Conservation (phyloP, 495 filamentous ascomycete species). For the Penicillium bialowiezense region DNA sequence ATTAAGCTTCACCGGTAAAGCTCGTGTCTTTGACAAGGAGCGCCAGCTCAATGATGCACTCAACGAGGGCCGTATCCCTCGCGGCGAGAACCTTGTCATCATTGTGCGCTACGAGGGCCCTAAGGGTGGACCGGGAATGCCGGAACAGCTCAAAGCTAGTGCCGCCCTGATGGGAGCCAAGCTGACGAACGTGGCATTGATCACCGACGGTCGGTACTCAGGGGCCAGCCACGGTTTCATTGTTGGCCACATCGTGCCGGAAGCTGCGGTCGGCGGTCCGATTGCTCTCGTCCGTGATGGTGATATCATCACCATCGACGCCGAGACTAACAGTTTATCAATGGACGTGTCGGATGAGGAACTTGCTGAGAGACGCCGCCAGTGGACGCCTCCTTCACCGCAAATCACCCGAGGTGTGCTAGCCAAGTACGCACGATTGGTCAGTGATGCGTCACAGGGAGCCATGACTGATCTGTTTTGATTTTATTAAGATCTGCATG, state of each 20-base stretch:
- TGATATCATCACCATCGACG: slow-evolving; percentile 84
- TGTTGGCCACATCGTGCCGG: slow-evolving; percentile 90
- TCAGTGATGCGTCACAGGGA: slow-evolving; percentile 71
- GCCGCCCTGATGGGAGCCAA: slow-evolving; percentile 93
- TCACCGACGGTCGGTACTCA: slow-evolving; percentile 90
- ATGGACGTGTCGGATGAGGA: slow-evolving; percentile 77
- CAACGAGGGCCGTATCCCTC: slow-evolving; percentile 66
- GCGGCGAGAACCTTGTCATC: slow-evolving; percentile 80
- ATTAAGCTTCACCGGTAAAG: slow-evolving; percentile 73
- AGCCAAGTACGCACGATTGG: slow-evolving; percentile 82
- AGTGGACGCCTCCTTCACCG: slow-evolving; percentile 71
- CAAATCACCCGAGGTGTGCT: slow-evolving; percentile 81
- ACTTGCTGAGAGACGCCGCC: slow-evolving; percentile 59
- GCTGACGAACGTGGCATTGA: slow-evolving; percentile 82
- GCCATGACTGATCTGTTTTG: slow-evolving; percentile 55
- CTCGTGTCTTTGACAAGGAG: slow-evolving; percentile 91
- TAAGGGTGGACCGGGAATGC: slow-evolving; percentile 95
- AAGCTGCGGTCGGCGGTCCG: slow-evolving; percentile 80
- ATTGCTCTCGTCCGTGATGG: slow-evolving; percentile 79
- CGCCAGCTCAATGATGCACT: slow-evolving; percentile 73
- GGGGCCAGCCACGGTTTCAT: slow-evolving; percentile 95
- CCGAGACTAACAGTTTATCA: slow-evolving; percentile 69
- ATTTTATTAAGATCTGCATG: slow-evolving; percentile 1
- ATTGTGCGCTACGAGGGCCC: slow-evolving; percentile 95
- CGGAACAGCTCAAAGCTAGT: slow-evolving; percentile 88